These are phyloP conservation scores for Pecoramyces ruminantium DNA, from an alignment of 192 early-diverging fungal genomes.

Conservation along the genomic window DNA sequence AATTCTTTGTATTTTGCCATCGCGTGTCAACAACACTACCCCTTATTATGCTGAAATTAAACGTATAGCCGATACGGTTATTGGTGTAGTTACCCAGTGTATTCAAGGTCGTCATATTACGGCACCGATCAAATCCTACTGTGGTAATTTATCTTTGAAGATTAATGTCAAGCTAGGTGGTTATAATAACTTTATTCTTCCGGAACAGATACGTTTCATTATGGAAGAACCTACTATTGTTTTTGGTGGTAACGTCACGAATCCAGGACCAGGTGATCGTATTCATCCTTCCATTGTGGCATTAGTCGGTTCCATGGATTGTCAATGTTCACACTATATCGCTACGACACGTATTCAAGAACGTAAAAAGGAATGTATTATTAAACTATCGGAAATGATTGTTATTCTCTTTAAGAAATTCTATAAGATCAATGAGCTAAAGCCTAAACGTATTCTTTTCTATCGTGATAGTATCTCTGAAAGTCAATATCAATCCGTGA, in stretches of 20 bases:
- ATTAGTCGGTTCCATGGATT: conserved; percentile 39
- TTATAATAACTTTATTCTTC: not conserved
- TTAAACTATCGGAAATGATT: conserved; percentile 28
- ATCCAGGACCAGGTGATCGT: conserved; percentile 24
- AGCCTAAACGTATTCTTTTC: conserved; percentile 37
- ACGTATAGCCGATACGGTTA: conserved; percentile 69
- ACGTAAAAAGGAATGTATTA: conserved; percentile 25
- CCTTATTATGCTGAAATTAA: conserved; percentile 76
- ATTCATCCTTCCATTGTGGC: conserved; percentile 39
- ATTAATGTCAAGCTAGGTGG: conserved; percentile 88
- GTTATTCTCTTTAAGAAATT: conserved; percentile 34
- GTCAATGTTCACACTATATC: conserved; percentile 35
- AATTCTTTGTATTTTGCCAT: conserved; percentile 63
- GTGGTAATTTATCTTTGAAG: conserved; percentile 90
- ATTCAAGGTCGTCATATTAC: conserved; percentile 65
- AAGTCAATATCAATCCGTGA: conserved; percentile 59
- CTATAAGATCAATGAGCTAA: conserved; percentile 31
- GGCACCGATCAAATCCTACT: conserved; percentile 69
- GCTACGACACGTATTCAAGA: conserved; percentile 29
- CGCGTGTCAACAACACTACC: conserved; percentile 37
- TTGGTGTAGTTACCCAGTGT: conserved; percentile 82
- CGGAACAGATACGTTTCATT: conserved; percentile 46
- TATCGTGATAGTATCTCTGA: conserved; percentile 72
- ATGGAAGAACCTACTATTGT: conserved; percentile 63
- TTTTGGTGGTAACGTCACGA: conserved; percentile 76